Percentiles rank a stretch among this genome's conserved stretches.
phyloP scores from a whole-genome alignment of 2,329 filamentous ascomycete genomes.

The Aureobasidium sp. region DNA sequence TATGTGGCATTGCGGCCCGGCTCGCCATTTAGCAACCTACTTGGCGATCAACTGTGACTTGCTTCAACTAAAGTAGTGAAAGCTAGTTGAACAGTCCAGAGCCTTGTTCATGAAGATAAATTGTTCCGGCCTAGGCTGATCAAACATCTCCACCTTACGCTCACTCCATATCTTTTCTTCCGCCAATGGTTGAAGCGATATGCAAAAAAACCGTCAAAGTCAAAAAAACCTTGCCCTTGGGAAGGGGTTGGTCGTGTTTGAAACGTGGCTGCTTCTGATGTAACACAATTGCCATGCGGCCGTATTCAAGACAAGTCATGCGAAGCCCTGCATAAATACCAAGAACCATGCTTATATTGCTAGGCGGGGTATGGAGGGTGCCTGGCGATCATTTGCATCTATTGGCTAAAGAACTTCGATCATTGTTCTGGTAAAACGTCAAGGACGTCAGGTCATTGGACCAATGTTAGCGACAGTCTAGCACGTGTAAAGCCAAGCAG shows the following conservation, averaged over 20 bases:
- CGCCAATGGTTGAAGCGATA: background rate
- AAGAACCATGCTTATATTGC: constrained; percentile 1
- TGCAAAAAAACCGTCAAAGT: background rate
- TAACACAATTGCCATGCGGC: constrained; percentile 1
- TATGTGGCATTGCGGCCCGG: background rate
- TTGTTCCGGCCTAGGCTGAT: background rate
- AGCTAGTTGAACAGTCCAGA: no score
- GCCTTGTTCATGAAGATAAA: background rate
- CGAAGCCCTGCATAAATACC: background rate
- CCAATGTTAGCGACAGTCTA: no score
- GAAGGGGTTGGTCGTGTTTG: background rate
- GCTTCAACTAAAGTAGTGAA: no score
- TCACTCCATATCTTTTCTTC: background rate
- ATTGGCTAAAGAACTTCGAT: background rate
- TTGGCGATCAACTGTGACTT: no score
- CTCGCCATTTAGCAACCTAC: background rate
- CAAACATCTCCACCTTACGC: background rate
- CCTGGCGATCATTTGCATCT: constrained; percentile 1
- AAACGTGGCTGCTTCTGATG: background rate
- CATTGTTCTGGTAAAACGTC: background rate
- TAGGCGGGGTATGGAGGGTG: background rate
- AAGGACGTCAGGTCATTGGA: no score
- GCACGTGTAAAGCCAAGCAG: no score
- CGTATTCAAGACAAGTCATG: constrained; percentile 1
- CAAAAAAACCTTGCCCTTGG: background rate